phyloP scores from a whole-genome alignment of 73 alveolate genomes.

The Paramecium bursaria region DNA sequence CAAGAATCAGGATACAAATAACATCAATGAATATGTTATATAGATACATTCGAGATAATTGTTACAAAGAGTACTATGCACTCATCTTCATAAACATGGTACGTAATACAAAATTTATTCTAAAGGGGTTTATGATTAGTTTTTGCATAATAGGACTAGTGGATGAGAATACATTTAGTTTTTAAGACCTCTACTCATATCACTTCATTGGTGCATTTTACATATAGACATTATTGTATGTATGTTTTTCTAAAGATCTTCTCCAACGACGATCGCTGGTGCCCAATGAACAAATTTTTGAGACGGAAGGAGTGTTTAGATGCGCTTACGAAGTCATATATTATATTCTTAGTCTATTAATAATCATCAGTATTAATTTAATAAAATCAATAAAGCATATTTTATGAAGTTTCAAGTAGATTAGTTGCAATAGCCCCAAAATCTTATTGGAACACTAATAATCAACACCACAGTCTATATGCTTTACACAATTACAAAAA shows the following conservation, averaged over 20 bases:
- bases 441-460: conserved; percentile 1
- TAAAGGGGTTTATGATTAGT: conserved; percentile 15
- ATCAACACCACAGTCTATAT: background rate
- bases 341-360: conserved; percentile 3
- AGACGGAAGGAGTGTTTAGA: conserved; percentile 52
- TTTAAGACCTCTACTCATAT: background rate
- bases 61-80: conserved; percentile 44
- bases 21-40: background rate
- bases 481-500: conserved; percentile 12
- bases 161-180: conserved; percentile 22
- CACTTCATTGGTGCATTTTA: conserved; percentile 41
- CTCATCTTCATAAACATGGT: conserved; percentile 26
- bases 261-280: conserved; percentile 11
- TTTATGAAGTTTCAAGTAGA: conserved; percentile 17
- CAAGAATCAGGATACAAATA: background rate
- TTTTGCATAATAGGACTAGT: background rate
- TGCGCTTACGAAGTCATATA: conserved; percentile 52
- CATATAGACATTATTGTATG: background rate
- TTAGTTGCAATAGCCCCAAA: background rate
- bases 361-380: conserved; percentile 24
- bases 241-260: conserved; percentile 20
- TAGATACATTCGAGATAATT: conserved; percentile 17
- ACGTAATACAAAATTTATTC: background rate
- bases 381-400: background rate
- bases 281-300: conserved; percentile 43